Conservation (phyloP, 2,329 filamentous ascomycete species). For the Myrmaecium sp. region DNA sequence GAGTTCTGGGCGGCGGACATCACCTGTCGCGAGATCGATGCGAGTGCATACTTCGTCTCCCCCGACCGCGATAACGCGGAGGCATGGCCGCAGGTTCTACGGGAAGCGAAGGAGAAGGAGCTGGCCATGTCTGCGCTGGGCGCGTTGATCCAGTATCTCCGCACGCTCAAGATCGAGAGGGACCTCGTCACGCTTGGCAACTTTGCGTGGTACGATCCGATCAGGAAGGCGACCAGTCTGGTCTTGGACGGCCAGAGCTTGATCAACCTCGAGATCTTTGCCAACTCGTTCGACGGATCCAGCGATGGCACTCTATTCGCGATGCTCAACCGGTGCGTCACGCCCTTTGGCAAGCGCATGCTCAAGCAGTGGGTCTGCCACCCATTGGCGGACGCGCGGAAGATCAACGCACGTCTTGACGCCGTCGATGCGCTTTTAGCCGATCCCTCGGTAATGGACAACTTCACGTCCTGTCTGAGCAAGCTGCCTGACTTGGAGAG, state of each 20-base stretch:
- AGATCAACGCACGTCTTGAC: slow-evolving; percentile 86
- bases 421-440: slow-evolving; percentile 86
- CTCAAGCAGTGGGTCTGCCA: slow-evolving; percentile 97
- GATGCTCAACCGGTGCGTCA: slow-evolving; percentile 85
- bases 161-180: slow-evolving; percentile 68
- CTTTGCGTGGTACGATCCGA: slow-evolving; percentile 83
- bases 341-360: slow-evolving; percentile 89
- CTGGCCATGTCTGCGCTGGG: slow-evolving; percentile 81
- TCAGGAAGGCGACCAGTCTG: slow-evolving; percentile 74
- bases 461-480: slow-evolving; percentile 73
- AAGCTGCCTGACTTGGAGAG: slow-evolving; percentile 91
- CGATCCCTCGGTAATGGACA: slow-evolving; percentile 62
- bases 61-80: slow-evolving; percentile 40
- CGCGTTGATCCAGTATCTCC: slow-evolving; percentile 73
- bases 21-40: slow-evolving; percentile 64
- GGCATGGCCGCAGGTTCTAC: slow-evolving; percentile 62
- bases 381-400: slow-evolving; percentile 67
- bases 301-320: slow-evolving; percentile 74
- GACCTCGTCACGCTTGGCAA: slow-evolving; percentile 79
- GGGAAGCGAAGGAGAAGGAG: slow-evolving; percentile 59
- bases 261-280: slow-evolving; percentile 94
- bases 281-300: slow-evolving; percentile 79
- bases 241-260: slow-evolving; percentile 91
- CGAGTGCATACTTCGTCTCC: slow-evolving; percentile 59
- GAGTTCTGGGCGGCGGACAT: slow-evolving; percentile 87